Percentiles rank a stretch among this genome's conserved stretches.
Evolutionary conservation across 441 rosid species (phyloP).

Genomic region (Lepidium campestre): DNA sequence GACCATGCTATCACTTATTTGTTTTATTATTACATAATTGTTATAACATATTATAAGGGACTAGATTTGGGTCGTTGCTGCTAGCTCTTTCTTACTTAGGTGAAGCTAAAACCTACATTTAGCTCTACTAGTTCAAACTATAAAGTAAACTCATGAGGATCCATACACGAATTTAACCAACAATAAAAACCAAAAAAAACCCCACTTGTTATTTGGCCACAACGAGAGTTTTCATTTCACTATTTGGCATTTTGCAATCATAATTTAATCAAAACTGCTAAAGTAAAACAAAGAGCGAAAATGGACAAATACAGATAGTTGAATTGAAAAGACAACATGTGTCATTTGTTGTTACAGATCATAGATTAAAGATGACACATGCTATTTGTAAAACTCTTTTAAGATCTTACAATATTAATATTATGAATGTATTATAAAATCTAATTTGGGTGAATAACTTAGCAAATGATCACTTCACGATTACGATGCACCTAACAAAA

Average conservation of each 20-base stretch:
- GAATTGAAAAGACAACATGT: background rate
- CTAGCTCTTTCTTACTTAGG: background rate
- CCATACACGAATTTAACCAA: too few relatives aligned
- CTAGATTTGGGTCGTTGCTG: background rate
- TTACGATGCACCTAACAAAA: constrained; percentile 19
- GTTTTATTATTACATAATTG: too few relatives aligned
- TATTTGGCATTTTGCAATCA: constrained; percentile 1
- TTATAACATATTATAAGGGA: background rate
- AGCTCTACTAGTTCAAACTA: background rate
- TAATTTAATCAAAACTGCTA: background rate
- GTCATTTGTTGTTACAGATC: constrained; percentile 5
- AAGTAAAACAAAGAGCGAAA: background rate
- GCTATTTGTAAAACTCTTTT: background rate
- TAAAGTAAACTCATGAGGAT: too few relatives aligned
- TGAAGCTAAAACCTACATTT: background rate
- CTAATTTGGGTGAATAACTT: background rate
- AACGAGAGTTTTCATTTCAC: background rate
- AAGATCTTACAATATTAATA: background rate
- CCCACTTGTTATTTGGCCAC: background rate
- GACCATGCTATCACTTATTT: too few relatives aligned
- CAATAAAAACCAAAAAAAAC: too few relatives aligned
- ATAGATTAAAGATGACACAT: constrained; percentile 14
- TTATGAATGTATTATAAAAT: background rate
- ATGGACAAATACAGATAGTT: background rate
- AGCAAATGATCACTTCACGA: background rate